phyloP scores from a whole-genome alignment of 345 rosid genomes.

The Cardiospermum halicacabum region DNA sequence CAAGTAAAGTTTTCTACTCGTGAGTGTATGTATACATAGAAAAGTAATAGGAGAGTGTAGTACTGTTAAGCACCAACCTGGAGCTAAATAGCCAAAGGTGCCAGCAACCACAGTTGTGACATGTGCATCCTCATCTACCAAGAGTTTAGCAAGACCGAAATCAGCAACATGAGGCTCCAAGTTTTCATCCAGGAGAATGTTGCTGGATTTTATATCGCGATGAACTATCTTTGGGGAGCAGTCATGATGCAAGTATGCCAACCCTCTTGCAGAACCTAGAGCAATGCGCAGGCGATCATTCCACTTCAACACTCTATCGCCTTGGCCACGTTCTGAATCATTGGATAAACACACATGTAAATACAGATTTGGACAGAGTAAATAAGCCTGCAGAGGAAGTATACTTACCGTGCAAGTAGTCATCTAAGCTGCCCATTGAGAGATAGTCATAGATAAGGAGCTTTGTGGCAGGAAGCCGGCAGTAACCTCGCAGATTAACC shows the following conservation, averaged over 20 bases:
- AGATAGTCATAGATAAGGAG: conserved; percentile 91
- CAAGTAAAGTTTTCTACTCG: too few species aligned
- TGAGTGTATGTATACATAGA: too few species aligned
- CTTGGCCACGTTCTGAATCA: conserved; percentile 27
- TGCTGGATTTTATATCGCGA: conserved; percentile 93
- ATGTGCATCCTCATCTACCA: conserved; percentile 86
- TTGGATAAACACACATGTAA: not conserved
- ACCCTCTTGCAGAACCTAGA: conserved; percentile 82
- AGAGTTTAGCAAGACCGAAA: conserved; percentile 95
- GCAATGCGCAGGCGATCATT: conserved; percentile 63
- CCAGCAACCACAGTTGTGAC: conserved; percentile 97
- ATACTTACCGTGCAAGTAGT: conserved; percentile 72
- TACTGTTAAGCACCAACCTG: conserved; percentile 43
- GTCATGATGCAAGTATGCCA: conserved; percentile 89
- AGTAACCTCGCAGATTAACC: conserved; percentile 90
- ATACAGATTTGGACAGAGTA: not conserved
- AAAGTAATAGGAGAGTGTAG: not conserved
- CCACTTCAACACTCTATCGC: conserved; percentile 57
- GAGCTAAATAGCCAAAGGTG: conserved; percentile 96
- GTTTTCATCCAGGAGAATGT: conserved; percentile 84
- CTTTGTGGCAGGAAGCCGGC: conserved; percentile 76
- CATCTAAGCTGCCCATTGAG: conserved; percentile 89
- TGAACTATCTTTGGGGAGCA: conserved; percentile 84
- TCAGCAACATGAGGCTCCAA: conserved; percentile 87
- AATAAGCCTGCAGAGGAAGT: not conserved